Conservation (phyloP, 2,329 filamentous ascomycete genomes). For the Penicillium brevicompactum region DNA sequence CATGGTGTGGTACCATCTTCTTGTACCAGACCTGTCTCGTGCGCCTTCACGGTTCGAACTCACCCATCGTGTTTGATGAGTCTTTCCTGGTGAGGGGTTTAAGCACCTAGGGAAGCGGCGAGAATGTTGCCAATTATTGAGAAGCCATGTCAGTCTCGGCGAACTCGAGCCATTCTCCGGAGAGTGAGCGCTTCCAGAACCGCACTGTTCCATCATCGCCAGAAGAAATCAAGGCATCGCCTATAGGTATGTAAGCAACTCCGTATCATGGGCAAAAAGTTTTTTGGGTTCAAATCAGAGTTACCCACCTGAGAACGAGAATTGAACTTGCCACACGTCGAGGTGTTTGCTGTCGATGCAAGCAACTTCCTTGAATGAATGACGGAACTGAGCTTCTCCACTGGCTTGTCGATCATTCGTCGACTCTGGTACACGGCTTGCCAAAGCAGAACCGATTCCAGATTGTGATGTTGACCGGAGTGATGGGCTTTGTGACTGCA, state of each 20-base stretch:
- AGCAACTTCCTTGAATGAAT: constrained; percentile 45
- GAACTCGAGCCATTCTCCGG: constrained; percentile 49
- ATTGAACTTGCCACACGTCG: constrained; percentile 50
- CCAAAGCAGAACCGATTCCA: constrained; percentile 45
- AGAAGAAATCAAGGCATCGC: constrained; percentile 47
- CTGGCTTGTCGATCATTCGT: constrained; percentile 35
- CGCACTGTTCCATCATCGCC: constrained; percentile 46
- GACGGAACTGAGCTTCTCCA: constrained; percentile 43
- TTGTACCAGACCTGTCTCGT: not conserved
- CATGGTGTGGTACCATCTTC: not conserved
- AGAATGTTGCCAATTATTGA: constrained; percentile 22
- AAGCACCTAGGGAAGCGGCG: not conserved
- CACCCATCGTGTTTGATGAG: not conserved
- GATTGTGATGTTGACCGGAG: constrained; percentile 40
- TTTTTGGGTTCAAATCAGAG: not conserved
- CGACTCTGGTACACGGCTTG: constrained; percentile 35
- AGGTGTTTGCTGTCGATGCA: constrained; percentile 47
- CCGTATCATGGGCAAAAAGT: too few relatives aligned
- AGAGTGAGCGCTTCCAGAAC: constrained; percentile 47
- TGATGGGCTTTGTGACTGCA: constrained; percentile 30
- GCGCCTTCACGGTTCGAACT: too few relatives aligned
- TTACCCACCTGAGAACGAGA: constrained; percentile 44
- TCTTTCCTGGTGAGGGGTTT: not conserved
- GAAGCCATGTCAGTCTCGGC: constrained; percentile 45
- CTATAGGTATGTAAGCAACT: constrained; percentile 22